Base-by-base conservation (phyloP, 139 green algal species). In the Chlamydomonas sp. region DNA sequence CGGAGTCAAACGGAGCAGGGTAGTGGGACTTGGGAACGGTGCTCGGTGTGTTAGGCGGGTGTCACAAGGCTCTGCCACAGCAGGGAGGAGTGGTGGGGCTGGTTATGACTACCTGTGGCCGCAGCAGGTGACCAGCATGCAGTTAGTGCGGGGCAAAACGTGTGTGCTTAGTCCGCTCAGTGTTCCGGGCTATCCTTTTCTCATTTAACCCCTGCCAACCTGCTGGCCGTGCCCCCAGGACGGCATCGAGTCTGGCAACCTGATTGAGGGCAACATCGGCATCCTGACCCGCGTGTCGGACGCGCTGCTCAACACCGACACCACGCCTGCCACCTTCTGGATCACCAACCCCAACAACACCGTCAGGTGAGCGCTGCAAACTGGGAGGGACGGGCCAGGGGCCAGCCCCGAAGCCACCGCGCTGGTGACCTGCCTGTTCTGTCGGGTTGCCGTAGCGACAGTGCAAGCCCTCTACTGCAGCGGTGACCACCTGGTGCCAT, bases 271-370 rank as follows among this genome's bases (percentile, higher is more conserved):
- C 84, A 98, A 98, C 94, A 84, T 97, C 49, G 96, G 89, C 71
- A 88, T 98, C 0, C 78, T 93, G 31, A 97, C 93, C 16, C 83
- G 79, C n/a, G 31, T n/a, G 6, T 93, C 89, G 0, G 80, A 90
- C 74, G 88, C 86, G 7, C 88, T 96, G 81, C 92, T 97, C 61
- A 93, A 95, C 89, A 97, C 92, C 2, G 95, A 98, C 85, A 95
- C 88, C 18, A 94, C 89, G 18, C 96, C 96, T 3, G 95, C 96
- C 16, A 93, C 91, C 0, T 98, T 97, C 89, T 97, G 95, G 96
- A 92, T 97, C 88, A 97, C 93, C 20, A 95, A 97, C 91, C 91
- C 94, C 82, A 94, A 95, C 89, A 98, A 98, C 91, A 94, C 89
- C 31, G 81, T 81, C 5, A 86, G 31, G 31, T 49, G 31, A 49